phyloP scores from a whole-genome alignment of 2,329 filamentous ascomycete genomes.

The Aspergillus novoparasiticus region DNA sequence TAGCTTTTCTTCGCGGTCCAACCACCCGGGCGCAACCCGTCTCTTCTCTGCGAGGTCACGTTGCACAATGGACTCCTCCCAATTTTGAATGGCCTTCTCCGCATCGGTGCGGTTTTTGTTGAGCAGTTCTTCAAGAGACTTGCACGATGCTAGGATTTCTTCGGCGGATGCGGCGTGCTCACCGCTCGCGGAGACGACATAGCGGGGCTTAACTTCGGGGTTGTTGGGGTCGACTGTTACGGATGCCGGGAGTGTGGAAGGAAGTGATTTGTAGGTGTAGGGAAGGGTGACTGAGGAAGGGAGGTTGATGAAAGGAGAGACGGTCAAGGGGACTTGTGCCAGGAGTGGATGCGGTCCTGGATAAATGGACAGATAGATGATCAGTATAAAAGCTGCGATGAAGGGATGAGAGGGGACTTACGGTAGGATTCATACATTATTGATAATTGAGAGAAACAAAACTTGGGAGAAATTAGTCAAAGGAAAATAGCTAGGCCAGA shows the following conservation, averaged over 20 bases:
- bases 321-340: constrained; percentile 87
- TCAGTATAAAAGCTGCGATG: not conserved
- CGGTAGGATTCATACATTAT: constrained; percentile 50
- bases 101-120: constrained; percentile 69
- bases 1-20: constrained; percentile 63
- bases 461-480: not conserved
- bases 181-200: constrained; percentile 76
- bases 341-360: constrained; percentile 81
- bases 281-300: constrained; percentile 88
- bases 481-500: not conserved
- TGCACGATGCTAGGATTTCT: constrained; percentile 81
- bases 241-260: constrained; percentile 79
- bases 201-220: constrained; percentile 58
- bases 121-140: constrained; percentile 75
- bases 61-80: constrained; percentile 65
- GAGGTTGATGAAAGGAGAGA: constrained; percentile 90
- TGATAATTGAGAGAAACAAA: not conserved
- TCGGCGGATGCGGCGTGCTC: constrained; percentile 84
- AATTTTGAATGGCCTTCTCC: constrained; percentile 64
- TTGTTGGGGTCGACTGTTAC: constrained; percentile 57
- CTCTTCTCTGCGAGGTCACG: constrained; percentile 66
- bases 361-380: constrained; percentile 3
- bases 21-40: constrained; percentile 64
- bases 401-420: constrained; percentile 27
- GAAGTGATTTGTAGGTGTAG: constrained; percentile 91